Base-by-base conservation (phyloP, 73 alveolate species). In the Effrenium voratum region DNA sequence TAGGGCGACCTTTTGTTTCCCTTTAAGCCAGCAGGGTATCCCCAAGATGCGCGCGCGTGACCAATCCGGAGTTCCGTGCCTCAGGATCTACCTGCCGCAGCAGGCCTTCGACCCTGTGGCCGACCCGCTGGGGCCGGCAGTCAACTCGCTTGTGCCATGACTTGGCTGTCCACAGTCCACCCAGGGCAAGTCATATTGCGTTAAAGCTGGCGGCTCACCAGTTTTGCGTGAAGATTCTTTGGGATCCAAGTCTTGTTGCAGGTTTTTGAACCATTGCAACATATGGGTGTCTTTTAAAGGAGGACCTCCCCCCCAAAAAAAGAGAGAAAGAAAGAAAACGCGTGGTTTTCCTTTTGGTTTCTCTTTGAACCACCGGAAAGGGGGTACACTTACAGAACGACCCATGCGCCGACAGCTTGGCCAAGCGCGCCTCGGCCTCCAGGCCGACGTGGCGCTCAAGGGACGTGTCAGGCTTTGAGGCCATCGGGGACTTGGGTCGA, bases 391-490 rank as follows among this genome's bases (percentile, higher is more conserved):
- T n/a, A 10, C 32, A 12, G 34, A 59, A 28, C n/a, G n/a, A n/a
- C n/a, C n/a, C n/a, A n/a, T n/a, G n/a, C n/a, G n/a, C n/a, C n/a
- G n/a, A n/a, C n/a, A n/a, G n/a, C n/a, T n/a, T n/a, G n/a, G 73
- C 32, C 34, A 59, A 10, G 30, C 4, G 0, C 68, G 47, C 68
- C 4, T 28, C 92, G 5, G 72, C 40, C 32, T 60, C 80, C 24
- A 66, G 95, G 85, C 40, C 85, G 2, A 24, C 75, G 4, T 90
- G 97, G 97, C 97, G 97, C 40, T 68, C 97, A 1, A 86, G 49
- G 41, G 97, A 90, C 46, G 97, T 90, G 44, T 90, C 97, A 26
- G 97, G 88, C 28, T 68, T 90, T 55, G 97, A 90, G 97, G 97
- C 49, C 26, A 32, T 16, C 13, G 59, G 38, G 57, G 60, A 19